Evolutionary conservation across 371 early-diverging fungal species (phyloP).

Genomic region (Mucor mucedo): DNA sequence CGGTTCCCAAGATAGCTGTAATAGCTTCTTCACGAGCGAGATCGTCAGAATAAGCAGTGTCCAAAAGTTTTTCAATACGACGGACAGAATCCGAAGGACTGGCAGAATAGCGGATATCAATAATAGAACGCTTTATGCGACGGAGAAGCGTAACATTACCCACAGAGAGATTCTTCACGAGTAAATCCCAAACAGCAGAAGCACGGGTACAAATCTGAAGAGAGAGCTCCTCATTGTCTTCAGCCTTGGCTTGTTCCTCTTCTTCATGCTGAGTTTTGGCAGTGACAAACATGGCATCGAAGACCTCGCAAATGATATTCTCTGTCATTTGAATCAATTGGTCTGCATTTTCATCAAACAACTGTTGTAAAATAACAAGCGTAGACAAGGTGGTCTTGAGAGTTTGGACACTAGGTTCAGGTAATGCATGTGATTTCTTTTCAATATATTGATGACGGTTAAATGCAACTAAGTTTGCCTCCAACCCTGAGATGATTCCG

Average conservation of each 20-base stretch:
- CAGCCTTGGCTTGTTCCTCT: constrained; percentile 17
- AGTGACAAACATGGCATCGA: constrained; percentile 38
- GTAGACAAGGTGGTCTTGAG: constrained; percentile 24
- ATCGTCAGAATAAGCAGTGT: constrained; percentile 6
- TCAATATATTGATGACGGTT: constrained; percentile 23
- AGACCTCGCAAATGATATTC: constrained; percentile 21
- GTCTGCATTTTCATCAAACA: background rate
- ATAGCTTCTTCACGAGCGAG: background rate
- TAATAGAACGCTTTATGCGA: constrained; percentile 49
- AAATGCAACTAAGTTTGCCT: constrained; percentile 12
- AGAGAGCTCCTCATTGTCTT: constrained; percentile 14
- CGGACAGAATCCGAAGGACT: constrained; percentile 38
- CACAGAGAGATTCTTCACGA: constrained; percentile 13
- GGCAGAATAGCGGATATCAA: constrained; percentile 43
- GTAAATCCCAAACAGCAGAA: constrained; percentile 26
- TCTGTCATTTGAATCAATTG: background rate
- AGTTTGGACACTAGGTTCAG: constrained; percentile 18
- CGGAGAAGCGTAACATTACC: constrained; percentile 21
- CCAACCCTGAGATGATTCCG: constrained; percentile 1
- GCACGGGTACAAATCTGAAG: constrained; percentile 13
- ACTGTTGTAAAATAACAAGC: constrained; percentile 20
- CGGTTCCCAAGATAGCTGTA: constrained; percentile 21
- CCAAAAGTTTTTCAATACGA: constrained; percentile 24
- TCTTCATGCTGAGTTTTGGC: constrained; percentile 14
- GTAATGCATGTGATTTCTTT: background rate